Conservation (phyloP, 176 grass and related monocot species). For the Poa pratensis region DNA sequence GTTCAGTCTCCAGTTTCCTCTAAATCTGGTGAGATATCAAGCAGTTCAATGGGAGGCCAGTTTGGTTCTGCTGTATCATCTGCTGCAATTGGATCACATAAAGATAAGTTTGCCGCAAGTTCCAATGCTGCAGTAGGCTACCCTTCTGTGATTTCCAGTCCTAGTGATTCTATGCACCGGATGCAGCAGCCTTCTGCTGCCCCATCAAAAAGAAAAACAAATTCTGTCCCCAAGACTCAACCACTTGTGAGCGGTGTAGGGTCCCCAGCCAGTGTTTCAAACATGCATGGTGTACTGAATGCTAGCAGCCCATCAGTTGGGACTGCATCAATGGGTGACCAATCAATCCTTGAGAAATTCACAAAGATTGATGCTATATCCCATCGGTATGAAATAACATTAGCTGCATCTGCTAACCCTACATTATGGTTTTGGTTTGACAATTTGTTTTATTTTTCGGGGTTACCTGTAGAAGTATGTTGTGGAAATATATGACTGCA, state of each 20-base stretch:
- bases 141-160: slow-evolving; percentile 73
- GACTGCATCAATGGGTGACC: slow-evolving; percentile 71
- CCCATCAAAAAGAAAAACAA: slow-evolving; percentile 71
- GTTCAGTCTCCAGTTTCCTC: slow-evolving; percentile 95
- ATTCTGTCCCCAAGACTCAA: slow-evolving; percentile 70
- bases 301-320: slow-evolving; percentile 87
- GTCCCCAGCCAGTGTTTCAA: slow-evolving; percentile 96
- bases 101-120: slow-evolving; percentile 82
- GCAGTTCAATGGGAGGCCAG: slow-evolving; percentile 88
- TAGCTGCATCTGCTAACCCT: slow-evolving; percentile 23
- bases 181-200: slow-evolving; percentile 65
- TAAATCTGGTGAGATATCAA: slow-evolving; percentile 93
- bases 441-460: slow-evolving; percentile 7
- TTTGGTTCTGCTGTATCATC: slow-evolving; percentile 72
- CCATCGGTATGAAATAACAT: slow-evolving; percentile 59
- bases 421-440: slow-evolving; percentile 18
- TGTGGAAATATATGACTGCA: slow-evolving; percentile 21
- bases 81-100: slow-evolving; percentile 75
- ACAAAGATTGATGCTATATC: slow-evolving; percentile 71
- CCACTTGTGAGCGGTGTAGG: slow-evolving; percentile 67
- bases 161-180: slow-evolving; percentile 80
- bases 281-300: slow-evolving; percentile 69
- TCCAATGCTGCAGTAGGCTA: slow-evolving; percentile 67
- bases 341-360: slow-evolving; percentile 85
- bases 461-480: slow-evolving; percentile 22